Percentiles rank a stretch among this genome's conserved stretches.
phyloP scores from a whole-genome alignment of 441 rosid genomes.

The Geranium incanum region DNA sequence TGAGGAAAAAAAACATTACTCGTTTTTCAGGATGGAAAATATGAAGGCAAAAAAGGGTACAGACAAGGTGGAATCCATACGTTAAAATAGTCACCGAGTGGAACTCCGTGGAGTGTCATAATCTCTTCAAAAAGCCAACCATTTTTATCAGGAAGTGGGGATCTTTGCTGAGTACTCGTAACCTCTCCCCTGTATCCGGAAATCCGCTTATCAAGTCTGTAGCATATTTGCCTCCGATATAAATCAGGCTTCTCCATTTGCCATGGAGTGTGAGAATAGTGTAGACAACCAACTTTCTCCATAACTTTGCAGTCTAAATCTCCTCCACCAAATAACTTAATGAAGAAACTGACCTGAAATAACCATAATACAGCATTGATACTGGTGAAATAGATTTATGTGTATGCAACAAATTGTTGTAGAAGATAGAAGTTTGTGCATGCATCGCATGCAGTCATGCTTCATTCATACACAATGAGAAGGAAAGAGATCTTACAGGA shows the following conservation, averaged over 20 bases:
- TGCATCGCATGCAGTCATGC: not conserved
- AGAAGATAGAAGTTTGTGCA: not conserved
- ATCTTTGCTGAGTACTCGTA: slow-evolving; percentile 84
- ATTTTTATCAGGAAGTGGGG: slow-evolving; percentile 49
- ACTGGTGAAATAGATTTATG: not conserved
- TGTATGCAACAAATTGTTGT: not conserved
- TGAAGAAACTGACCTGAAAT: slow-evolving; percentile 52
- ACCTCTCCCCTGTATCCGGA: slow-evolving; percentile 86
- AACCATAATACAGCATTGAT: slow-evolving; percentile 7
- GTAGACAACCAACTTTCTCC: slow-evolving; percentile 81
- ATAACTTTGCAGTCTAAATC: slow-evolving; percentile 71
- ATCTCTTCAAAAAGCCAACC: slow-evolving; percentile 91
- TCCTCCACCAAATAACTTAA: slow-evolving; percentile 73
- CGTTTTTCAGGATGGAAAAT: slow-evolving; percentile 2
- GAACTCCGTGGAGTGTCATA: slow-evolving; percentile 86
- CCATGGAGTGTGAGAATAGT: slow-evolving; percentile 83
- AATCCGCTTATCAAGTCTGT: slow-evolving; percentile 60
- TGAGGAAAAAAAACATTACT: slow-evolving; percentile 8
- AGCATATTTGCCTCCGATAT: slow-evolving; percentile 71
- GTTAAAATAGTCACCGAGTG: slow-evolving; percentile 76
- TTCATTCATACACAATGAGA: not conserved
- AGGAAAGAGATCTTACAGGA: slow-evolving; percentile 47
- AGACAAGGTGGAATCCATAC: slow-evolving; percentile 27
- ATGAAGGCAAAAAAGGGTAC: not conserved
- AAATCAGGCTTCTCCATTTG: slow-evolving; percentile 74